phyloP scores from a whole-genome alignment of 2,329 filamentous ascomycete species.

The Coniella vitis region DNA sequence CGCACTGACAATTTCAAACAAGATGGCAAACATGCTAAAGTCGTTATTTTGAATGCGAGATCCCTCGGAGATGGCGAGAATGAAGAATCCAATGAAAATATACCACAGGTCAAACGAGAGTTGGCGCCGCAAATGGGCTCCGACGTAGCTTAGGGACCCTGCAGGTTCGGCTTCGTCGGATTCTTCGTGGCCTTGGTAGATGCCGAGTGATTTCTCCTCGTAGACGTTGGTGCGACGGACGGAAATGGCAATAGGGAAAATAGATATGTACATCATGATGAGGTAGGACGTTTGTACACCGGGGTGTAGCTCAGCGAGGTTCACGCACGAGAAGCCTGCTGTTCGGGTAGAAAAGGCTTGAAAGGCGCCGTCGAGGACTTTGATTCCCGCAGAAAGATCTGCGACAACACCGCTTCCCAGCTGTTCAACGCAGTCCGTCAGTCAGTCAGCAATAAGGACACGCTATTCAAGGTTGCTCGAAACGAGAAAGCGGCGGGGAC shows the following conservation, averaged over 20 bases:
- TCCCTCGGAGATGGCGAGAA: conserved; percentile 86
- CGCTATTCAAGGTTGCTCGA: too few species aligned
- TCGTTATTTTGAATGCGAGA: conserved; percentile 53
- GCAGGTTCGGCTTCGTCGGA: conserved; percentile 45
- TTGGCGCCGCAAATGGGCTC: conserved; percentile 84
- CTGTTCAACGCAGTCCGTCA: conserved; percentile 32
- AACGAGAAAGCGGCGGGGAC: too few species aligned
- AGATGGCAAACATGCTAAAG: conserved; percentile 61
- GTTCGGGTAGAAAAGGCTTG: conserved; percentile 86
- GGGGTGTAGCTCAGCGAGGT: conserved; percentile 71
- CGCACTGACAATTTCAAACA: conserved; percentile 85
- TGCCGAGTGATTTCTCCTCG: conserved; percentile 79
- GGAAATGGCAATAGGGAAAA: conserved; percentile 93
- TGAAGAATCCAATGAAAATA: conserved; percentile 86
- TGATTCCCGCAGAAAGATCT: conserved; percentile 61
- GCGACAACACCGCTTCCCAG: conserved; percentile 66
- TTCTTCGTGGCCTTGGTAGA: conserved; percentile 47
- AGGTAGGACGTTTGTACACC: conserved; percentile 91
- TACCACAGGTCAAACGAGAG: conserved; percentile 98
- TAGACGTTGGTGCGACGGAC: conserved; percentile 94
- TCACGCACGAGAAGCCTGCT: conserved; percentile 80
- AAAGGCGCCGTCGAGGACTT: conserved; percentile 81
- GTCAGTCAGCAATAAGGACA: too few species aligned
- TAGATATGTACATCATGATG: conserved; percentile 99
- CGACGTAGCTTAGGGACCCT: conserved; percentile 72